These are phyloP conservation scores for Saccharomycopsis malanga DNA, from an alignment of 805 yeast species.

Conservation along the genomic window DNA sequence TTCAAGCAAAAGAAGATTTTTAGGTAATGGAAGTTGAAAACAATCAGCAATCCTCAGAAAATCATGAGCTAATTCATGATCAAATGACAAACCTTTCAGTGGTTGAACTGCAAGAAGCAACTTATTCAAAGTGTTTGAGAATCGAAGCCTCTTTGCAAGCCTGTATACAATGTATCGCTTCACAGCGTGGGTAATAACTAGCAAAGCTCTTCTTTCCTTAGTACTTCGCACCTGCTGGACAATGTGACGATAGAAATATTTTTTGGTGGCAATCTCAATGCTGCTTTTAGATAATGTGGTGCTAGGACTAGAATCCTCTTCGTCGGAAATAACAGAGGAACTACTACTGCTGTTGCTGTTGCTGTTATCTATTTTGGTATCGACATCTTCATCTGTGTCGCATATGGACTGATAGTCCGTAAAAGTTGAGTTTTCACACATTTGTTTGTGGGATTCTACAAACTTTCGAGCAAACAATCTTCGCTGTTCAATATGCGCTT, in stretches of 20 bases:
- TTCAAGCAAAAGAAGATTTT: too few relatives aligned
- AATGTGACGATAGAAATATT: not conserved
- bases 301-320: not conserved
- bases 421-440: not conserved
- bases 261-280: not conserved
- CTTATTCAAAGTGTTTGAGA: not conserved
- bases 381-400: not conserved
- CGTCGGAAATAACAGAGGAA: too few relatives aligned
- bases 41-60: too few relatives aligned
- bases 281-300: not conserved
- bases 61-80: not conserved
- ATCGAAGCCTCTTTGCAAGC: too few relatives aligned
- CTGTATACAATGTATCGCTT: not conserved
- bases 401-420: not conserved
- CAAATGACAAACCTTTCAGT: not conserved
- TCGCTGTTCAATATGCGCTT: not conserved
- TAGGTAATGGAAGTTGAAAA: too few relatives aligned
- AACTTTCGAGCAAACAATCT: not conserved
- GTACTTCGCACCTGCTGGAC: not conserved
- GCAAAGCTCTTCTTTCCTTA: not conserved
- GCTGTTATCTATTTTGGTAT: too few relatives aligned
- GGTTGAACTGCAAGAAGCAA: not conserved
- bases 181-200: not conserved
- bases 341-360: not conserved
- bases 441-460: not conserved